Conservation (phyloP, 2,329 filamentous ascomycete species). For the Sodiomyces alkalinus region DNA sequence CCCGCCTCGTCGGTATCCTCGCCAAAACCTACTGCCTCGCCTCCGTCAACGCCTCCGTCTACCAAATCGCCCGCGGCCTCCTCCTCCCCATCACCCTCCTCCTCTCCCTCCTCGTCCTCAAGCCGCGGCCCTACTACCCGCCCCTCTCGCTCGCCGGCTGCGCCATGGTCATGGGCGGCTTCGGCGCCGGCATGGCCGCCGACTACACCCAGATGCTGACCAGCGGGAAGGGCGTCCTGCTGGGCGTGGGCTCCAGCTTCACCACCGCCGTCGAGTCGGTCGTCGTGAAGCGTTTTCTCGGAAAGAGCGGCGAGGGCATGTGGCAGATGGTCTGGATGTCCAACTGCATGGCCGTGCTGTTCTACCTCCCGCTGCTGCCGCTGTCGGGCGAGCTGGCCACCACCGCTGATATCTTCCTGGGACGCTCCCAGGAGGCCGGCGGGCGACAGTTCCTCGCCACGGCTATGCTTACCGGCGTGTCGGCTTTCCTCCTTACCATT, state of each 20-base stretch:
- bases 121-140: constrained; percentile 13
- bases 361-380: constrained; percentile 12
- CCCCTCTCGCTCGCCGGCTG: constrained; percentile 12
- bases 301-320: constrained; percentile 13
- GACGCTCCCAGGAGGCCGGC: not conserved
- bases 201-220: constrained; percentile 14
- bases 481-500: constrained; percentile 12
- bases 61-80: constrained; percentile 13
- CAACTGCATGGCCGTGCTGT: constrained; percentile 12
- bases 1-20: constrained; percentile 12
- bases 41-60: constrained; percentile 13
- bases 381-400: constrained; percentile 11
- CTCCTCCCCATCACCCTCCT: constrained; percentile 13
- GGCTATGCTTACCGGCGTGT: constrained; percentile 11
- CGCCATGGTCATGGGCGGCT: constrained; percentile 13
- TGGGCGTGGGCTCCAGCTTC: constrained; percentile 12
- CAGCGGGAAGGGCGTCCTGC: constrained; percentile 12
- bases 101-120: constrained; percentile 12
- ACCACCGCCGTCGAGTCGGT: constrained; percentile 13
- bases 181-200: constrained; percentile 13
- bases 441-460: constrained; percentile 10
- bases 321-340: constrained; percentile 16
- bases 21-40: constrained; percentile 14
- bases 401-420: constrained; percentile 8
- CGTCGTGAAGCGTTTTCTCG: constrained; percentile 12